These are phyloP conservation scores for Mychonastes homosphaera DNA, from an alignment of 139 green algal genomes.

Conservation along the genomic window DNA sequence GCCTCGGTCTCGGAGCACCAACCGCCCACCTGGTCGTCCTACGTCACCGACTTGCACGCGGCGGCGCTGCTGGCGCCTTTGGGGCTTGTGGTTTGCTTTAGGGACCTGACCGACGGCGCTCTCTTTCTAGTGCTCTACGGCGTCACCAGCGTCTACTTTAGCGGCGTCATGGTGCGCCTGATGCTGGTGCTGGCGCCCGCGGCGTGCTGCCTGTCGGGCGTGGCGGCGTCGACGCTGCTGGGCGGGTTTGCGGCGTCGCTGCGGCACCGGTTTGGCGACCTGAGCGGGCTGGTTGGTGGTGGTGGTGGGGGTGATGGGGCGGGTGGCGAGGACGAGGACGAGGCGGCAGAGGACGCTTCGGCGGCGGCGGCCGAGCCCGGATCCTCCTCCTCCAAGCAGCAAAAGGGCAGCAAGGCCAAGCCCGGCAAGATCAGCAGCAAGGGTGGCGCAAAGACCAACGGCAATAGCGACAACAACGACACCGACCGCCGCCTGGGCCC, in stretches of 20 bases:
- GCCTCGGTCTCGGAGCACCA: conserved; percentile 86
- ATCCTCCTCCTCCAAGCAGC: not conserved
- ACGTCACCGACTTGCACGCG: conserved; percentile 71
- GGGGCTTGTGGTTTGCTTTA: conserved; percentile 75
- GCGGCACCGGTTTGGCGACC: no score
- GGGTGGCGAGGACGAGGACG: not conserved
- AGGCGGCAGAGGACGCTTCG: not conserved
- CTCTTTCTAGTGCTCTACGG: conserved; percentile 93
- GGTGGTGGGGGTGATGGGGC: no score
- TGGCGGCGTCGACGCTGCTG: conserved; percentile 63
- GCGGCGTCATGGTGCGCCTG: conserved; percentile 82
- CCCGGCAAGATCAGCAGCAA: no score
- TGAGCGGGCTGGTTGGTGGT: no score
- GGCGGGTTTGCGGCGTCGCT: conserved; percentile 24
- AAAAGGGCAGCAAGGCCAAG: conserved; percentile 1
- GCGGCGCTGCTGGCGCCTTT: conserved; percentile 30
- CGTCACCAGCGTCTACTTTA: conserved; percentile 90
- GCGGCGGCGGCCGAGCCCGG: not conserved
- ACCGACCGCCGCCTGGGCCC: no score
- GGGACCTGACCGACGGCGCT: conserved; percentile 60
- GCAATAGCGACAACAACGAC: no score
- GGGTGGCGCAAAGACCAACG: no score
- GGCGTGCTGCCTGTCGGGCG: conserved; percentile 77
- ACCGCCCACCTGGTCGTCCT: conserved; percentile 78
- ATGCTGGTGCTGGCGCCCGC: conserved; percentile 96